Percentiles rank a stretch among this genome's conserved stretches.
These are phyloP conservation scores for Periconia macrospinosa DNA, from an alignment of 2,329 filamentous ascomycete genomes.

Conservation along the genomic window DNA sequence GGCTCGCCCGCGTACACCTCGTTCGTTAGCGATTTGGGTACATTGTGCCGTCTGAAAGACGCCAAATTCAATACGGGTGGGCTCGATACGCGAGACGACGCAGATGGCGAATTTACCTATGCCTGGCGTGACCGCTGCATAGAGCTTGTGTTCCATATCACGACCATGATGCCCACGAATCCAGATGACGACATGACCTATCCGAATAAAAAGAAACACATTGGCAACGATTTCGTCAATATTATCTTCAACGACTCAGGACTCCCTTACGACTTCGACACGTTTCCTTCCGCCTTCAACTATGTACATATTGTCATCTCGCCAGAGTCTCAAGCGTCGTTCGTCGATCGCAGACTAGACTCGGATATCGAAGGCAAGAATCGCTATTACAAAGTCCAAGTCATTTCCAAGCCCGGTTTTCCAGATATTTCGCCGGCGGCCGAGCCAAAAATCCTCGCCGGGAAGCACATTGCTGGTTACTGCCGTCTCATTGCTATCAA, in stretches of 20 bases:
- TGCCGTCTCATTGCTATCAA: constrained; percentile 89
- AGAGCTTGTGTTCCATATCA: constrained; percentile 93
- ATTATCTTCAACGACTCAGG: constrained; percentile 98
- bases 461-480: constrained; percentile 79
- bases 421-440: constrained; percentile 89
- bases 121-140: constrained; percentile 95
- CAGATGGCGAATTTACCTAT: constrained; percentile 84
- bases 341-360: constrained; percentile 59
- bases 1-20: constrained; percentile 87
- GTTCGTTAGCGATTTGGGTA: constrained; percentile 81
- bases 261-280: constrained; percentile 84
- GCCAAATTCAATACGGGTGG: constrained; percentile 93
- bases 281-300: constrained; percentile 93
- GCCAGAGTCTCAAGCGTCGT: constrained; percentile 78
- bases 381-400: constrained; percentile 83
- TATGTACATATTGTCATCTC: constrained; percentile 96
- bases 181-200: constrained; percentile 71
- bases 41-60: constrained; percentile 76
- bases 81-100: constrained; percentile 74
- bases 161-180: constrained; percentile 95
- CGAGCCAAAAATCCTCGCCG: constrained; percentile 84
- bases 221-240: constrained; percentile 97
- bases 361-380: constrained; percentile 46
- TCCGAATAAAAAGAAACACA: constrained; percentile 87
- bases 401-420: constrained; percentile 85